Evolutionary conservation across 495 filamentous ascomycete genomes (phyloP).

Genomic region (Daldinia loculata): DNA sequence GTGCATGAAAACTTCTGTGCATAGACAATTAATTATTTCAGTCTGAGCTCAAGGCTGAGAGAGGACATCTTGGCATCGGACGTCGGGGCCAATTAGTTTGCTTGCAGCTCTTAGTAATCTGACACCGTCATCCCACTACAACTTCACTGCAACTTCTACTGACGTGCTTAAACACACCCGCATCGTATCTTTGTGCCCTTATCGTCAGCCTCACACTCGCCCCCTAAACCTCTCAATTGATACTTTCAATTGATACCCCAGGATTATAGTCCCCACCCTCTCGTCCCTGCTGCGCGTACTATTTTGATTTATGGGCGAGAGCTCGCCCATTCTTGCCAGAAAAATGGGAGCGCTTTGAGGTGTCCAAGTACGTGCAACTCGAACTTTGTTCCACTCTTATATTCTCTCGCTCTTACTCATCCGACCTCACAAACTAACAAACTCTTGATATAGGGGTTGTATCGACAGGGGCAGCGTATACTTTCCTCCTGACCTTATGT

Average conservation of each 20-base stretch:
- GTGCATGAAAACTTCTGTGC: not conserved
- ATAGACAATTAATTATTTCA: not conserved
- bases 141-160: conserved; percentile 30
- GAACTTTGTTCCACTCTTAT: not conserved
- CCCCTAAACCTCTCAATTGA: conserved; percentile 35
- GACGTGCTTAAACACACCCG: conserved; percentile 18
- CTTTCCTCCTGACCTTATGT: conserved; percentile 19
- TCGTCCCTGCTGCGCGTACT: conserved; percentile 7
- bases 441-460: conserved; percentile 22
- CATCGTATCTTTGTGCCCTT: conserved; percentile 30
- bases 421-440: conserved; percentile 6
- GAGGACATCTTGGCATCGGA: conserved; percentile 19
- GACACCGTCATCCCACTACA: conserved; percentile 46
- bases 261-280: not conserved
- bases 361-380: conserved; percentile 30
- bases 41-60: conserved; percentile 27
- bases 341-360: conserved; percentile 49
- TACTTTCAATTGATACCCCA: conserved; percentile 35
- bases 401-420: not conserved
- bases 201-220: conserved; percentile 33
- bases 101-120: conserved; percentile 29
- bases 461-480: conserved; percentile 36
- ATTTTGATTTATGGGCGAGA: conserved; percentile 40
- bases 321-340: conserved; percentile 32
- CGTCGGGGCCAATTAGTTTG: conserved; percentile 23